phyloP scores from a whole-genome alignment of 202 grass and related monocot genomes.

The Eragrostis tef region DNA sequence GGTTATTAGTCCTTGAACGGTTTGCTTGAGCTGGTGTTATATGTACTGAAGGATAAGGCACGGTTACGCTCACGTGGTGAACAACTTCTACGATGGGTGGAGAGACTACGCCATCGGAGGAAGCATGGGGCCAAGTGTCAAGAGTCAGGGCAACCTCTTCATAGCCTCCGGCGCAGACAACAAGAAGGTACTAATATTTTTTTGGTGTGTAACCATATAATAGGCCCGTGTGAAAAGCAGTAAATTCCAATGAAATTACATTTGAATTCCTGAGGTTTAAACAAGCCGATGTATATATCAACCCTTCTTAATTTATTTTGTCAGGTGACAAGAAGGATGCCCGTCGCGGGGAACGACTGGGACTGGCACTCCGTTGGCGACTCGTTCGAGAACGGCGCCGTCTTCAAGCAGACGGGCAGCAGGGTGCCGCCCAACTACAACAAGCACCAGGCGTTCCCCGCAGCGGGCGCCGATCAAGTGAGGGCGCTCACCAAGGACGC shows the following conservation, averaged over 20 bases:
- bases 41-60: slow-evolving; percentile 59
- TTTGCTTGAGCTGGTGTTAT: no score
- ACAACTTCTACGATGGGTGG: slow-evolving; percentile 86
- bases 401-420: slow-evolving; percentile 65
- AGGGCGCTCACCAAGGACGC: slow-evolving; percentile 60
- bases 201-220: no score
- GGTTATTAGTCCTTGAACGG: no score
- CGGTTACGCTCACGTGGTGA: slow-evolving; percentile 79
- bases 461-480: slow-evolving; percentile 43
- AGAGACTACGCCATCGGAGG: slow-evolving; percentile 85
- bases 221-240: no score
- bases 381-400: slow-evolving; percentile 66
- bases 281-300: background rate
- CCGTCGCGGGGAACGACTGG: slow-evolving; percentile 39
- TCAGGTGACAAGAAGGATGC: slow-evolving; percentile 64
- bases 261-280: background rate
- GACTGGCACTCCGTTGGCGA: slow-evolving; percentile 73
- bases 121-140: slow-evolving; percentile 69
- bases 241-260: no score
- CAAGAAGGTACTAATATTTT: no score
- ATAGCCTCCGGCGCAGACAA: slow-evolving; percentile 46
- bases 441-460: slow-evolving; percentile 63
- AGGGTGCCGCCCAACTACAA: slow-evolving; percentile 61
- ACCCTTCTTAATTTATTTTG: no score
- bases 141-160: slow-evolving; percentile 87